Base-by-base conservation (phyloP, 2,329 filamentous ascomycete species). In the Hymenoscyphus infarciens region DNA sequence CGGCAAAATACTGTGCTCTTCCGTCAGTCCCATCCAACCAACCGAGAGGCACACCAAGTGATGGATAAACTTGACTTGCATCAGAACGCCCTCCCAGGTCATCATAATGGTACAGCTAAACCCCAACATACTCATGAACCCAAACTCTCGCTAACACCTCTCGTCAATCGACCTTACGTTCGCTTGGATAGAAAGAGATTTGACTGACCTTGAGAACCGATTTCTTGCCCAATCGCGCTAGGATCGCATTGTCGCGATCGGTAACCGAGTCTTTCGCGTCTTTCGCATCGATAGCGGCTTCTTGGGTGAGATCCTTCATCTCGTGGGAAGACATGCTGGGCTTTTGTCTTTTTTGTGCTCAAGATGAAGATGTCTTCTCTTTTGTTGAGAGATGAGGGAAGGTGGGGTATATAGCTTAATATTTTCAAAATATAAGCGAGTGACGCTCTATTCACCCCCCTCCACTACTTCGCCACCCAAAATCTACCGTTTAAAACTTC, bases 21-120 rank as follows among this genome's bases (percentile, higher is more conserved):
- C 7, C 29, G 29, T 31, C 29, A 31, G 29, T 74, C 66, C 77
- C 75, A n/a, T n/a, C n/a, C n/a, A n/a, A n/a, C n/a, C n/a, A 27
- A 27, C 25, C 25, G 25, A 27, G 4, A 27, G 4, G 25, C 25
- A 27, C 2, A 13, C 13, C 16, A 60, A 27, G n/a, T 19, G 3
- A 35, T 39, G 11, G 29, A 31, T 31, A 5, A 31, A 31, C 29
- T 31, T 31, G 2, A 35, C 62, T 35, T 63, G 64, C 61, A 61
- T 31, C 27, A 67, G 59, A 45, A 64, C 70, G 56, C 74, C 73
- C 66, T 79, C 77, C 77, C 77, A 80, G 3, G 77, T 79, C 8
- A 75, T 74, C 67, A 78, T 76, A 35, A 77, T 68, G 11, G 78
- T 76, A 49, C 75, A 75, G 1, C 74, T 74, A 62, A 79, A 79